A percentile compares a stretch with the other conserved stretches of the same genome.
Conservation (phyloP, 148 eudicot genomes). For the Selenicereus undatus region DNA sequence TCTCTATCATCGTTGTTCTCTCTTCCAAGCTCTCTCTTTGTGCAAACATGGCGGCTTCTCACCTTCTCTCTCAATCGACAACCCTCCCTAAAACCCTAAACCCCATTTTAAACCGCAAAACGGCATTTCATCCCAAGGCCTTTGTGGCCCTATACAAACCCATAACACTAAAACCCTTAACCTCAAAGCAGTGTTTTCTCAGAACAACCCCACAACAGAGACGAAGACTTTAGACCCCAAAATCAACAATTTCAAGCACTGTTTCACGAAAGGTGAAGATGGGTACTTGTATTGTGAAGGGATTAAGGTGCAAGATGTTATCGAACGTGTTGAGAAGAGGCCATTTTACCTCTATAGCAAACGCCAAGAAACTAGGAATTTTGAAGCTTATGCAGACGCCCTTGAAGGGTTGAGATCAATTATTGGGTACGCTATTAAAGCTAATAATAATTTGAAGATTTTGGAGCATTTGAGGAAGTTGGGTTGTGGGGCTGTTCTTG, state of each 20-base stretch:
- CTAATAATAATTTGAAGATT: slow-evolving; percentile 90
- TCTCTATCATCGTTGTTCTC: too few species aligned
- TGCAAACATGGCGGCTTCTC: slow-evolving; percentile 52
- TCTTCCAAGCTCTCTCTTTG: background rate
- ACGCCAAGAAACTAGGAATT: slow-evolving; percentile 78
- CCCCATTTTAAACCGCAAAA: slow-evolving; percentile 21
- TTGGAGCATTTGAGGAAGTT: slow-evolving; percentile 81
- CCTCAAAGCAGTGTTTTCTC: slow-evolving; percentile 42
- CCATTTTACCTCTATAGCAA: slow-evolving; percentile 92
- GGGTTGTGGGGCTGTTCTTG: slow-evolving; percentile 94
- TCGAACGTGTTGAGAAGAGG: slow-evolving; percentile 75
- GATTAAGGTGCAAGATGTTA: slow-evolving; percentile 64
- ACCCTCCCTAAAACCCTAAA: slow-evolving; percentile 28
- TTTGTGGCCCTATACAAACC: slow-evolving; percentile 19
- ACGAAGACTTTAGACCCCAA: slow-evolving; percentile 26
- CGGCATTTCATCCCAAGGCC: slow-evolving; percentile 22
- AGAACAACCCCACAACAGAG: slow-evolving; percentile 22
- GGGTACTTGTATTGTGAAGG: slow-evolving; percentile 87
- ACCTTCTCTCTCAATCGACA: slow-evolving; percentile 41
- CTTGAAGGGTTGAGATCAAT: slow-evolving; percentile 70
- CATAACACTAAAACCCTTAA: slow-evolving; percentile 20
- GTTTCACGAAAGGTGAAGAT: slow-evolving; percentile 62
- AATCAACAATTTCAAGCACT: slow-evolving; percentile 38
- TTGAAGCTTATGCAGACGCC: slow-evolving; percentile 80
- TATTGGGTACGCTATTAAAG: slow-evolving; percentile 94